Base-by-base conservation (phyloP, 345 rosid genomes). In the Eucalyptus sideroxylon region DNA sequence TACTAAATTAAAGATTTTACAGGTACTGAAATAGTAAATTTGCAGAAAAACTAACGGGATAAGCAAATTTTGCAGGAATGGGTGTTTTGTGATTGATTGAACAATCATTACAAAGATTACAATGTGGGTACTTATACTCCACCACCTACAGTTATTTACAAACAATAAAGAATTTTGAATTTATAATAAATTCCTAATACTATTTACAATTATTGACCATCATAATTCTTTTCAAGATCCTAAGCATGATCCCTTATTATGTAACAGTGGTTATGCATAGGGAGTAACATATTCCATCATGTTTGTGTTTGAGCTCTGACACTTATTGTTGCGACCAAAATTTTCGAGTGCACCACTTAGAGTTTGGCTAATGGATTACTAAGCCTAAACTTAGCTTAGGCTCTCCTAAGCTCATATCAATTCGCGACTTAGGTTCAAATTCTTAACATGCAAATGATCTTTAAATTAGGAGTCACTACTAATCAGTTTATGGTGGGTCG, bases 351-450 rank as follows among this genome's bases (percentile, higher is more conserved):
- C 5, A 47, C 13, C 50, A 47, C 5, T 5, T 11, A 49, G 5
- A 0, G 50, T 49, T 49, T 49, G 50, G 5, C 50, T 49, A 49
- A 49, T 49, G 15, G 50, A 49, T 49, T 49, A 49, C 15, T 49
- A 49, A 49, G 15, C 5, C 2, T 49, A 49, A 49, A 49, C 15
- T 49, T 49, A 49, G 50, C 50, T 49, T 5, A 2, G 2, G 2
- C 5, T 49, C 1, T 49, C 2, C 6, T 0, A 49, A 49, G 5
- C 50, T 0, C 2, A 49, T 12, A 12, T 15, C 15, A 49, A 49
- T 49, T 49, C 2, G 6, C 15, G 1, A 49, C 15, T 49, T 49
- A 49, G 15, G 50, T 49, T 49, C 2, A 49, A 49, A 49, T 49
- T 49, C 50, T 12, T 49, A 49, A 49, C 15, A 49, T 12, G 50